Conservation (phyloP, 306 rosid species). For the Crataegus laevigata region DNA sequence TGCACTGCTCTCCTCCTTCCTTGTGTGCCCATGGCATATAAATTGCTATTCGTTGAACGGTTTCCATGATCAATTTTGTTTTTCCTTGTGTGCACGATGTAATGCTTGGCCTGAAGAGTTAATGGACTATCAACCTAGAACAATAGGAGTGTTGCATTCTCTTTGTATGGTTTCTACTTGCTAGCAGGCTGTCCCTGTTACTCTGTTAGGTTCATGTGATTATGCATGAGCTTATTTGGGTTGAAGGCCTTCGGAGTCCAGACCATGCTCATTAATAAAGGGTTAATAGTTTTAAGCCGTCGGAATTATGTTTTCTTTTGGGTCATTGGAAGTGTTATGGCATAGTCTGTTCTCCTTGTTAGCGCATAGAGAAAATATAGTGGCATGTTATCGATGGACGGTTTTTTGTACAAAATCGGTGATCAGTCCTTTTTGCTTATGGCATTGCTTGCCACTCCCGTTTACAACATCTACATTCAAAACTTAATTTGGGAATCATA, state of each 20-base stretch:
- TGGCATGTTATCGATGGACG: not conserved
- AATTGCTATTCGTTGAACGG: not conserved
- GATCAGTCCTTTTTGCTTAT: not conserved
- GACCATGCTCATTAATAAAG: too few relatives aligned
- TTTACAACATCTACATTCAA: not conserved
- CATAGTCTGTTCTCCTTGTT: too few relatives aligned
- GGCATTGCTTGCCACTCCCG: not conserved
- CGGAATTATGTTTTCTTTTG: too few relatives aligned
- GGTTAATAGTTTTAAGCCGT: too few relatives aligned
- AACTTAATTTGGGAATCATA: too few relatives aligned
- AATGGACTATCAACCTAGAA: not conserved
- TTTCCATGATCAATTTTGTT: slow-evolving; percentile 4
- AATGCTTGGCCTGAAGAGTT: not conserved
- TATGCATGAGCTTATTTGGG: too few relatives aligned
- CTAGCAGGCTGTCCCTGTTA: not conserved
- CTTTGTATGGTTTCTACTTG: not conserved
- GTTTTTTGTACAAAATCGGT: too few relatives aligned
- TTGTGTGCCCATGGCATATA: not conserved
- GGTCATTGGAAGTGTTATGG: too few relatives aligned
- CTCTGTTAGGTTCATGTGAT: not conserved
- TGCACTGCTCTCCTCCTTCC: not conserved
- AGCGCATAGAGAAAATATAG: not conserved
- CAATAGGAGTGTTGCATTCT: not conserved
- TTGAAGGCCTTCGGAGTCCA: too few relatives aligned
- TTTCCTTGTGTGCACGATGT: not conserved